Evolutionary conservation across 2,329 filamentous ascomycete species (phyloP).

Genomic region (Parastagonospora avenae): DNA sequence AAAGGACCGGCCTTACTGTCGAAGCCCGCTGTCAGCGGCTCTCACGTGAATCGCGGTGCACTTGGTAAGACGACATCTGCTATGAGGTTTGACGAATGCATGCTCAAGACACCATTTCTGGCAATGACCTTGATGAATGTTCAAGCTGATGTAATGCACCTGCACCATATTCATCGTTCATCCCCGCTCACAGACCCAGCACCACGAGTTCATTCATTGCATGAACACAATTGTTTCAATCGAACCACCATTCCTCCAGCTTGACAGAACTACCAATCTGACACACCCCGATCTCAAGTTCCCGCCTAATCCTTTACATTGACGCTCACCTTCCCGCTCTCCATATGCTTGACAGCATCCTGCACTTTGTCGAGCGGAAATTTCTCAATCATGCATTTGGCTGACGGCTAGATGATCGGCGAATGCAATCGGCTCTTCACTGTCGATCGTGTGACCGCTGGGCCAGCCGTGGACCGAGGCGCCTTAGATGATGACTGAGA

Average conservation of each 20-base stretch:
- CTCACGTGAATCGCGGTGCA: conserved; percentile 2
- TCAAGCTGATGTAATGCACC: too few species aligned
- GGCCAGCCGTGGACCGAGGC: conserved; percentile 59
- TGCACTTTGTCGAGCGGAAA: conserved; percentile 58
- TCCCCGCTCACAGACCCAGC: too few species aligned
- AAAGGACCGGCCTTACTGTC: not conserved
- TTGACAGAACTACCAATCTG: not conserved
- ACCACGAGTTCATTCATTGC: too few species aligned
- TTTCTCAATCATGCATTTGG: conserved; percentile 60
- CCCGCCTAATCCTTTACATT: conserved; percentile 51
- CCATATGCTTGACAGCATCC: conserved; percentile 58
- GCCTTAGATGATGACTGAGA: conserved; percentile 53
- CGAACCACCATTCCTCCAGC: not conserved
- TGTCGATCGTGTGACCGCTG: conserved; percentile 57
- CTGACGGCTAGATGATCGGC: conserved; percentile 53
- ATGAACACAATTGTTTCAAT: not conserved
- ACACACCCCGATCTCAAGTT: too few species aligned
- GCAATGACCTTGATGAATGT: too few species aligned
- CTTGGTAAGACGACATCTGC: too few species aligned
- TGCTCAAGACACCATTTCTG: too few species aligned
- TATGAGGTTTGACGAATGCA: too few species aligned
- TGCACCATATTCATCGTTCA: too few species aligned
- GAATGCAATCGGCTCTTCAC: conserved; percentile 59
- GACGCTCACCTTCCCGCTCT: conserved; percentile 55
- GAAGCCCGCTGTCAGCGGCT: not conserved